Percentiles rank a stretch among this genome's conserved stretches.
Evolutionary conservation across 2,329 filamentous ascomycete species (phyloP).

Genomic region (Harringtonia aguacate): DNA sequence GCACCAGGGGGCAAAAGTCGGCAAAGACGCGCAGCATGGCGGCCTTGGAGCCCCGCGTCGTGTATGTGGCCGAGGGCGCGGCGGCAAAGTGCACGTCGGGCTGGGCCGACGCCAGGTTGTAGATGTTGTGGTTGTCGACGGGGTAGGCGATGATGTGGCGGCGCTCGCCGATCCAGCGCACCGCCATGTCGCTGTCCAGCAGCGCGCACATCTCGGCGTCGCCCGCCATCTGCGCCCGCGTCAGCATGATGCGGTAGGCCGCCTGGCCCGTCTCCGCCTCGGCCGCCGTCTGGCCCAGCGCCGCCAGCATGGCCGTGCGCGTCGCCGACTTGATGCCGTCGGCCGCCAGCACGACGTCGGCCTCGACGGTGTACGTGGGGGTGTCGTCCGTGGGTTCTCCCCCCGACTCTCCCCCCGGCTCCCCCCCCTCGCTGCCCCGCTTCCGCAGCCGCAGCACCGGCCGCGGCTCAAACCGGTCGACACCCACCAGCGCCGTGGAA

Average conservation of each 20-base stretch:
- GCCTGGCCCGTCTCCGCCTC: slow-evolving; percentile 64
- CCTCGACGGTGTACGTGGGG: slow-evolving; percentile 38
- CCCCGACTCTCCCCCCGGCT: not conserved
- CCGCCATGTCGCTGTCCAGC: slow-evolving; percentile 55
- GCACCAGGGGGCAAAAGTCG: slow-evolving; percentile 50
- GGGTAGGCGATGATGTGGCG: slow-evolving; percentile 73
- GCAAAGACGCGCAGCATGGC: slow-evolving; percentile 50
- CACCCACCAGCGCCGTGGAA: slow-evolving; percentile 39
- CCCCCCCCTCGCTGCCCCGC: too few species aligned
- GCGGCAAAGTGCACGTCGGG: slow-evolving; percentile 50
- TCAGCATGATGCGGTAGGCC: slow-evolving; percentile 69
- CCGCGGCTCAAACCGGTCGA: slow-evolving; percentile 48
- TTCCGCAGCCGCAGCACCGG: slow-evolving; percentile 45
- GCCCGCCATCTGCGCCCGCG: slow-evolving; percentile 51
- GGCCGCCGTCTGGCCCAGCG: slow-evolving; percentile 37
- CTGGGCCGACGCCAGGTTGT: slow-evolving; percentile 53
- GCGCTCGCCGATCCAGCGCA: slow-evolving; percentile 65
- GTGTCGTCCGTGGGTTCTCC: slow-evolving; percentile 24
- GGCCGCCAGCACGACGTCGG: slow-evolving; percentile 40
- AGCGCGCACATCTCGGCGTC: slow-evolving; percentile 59
- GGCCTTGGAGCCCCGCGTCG: slow-evolving; percentile 48
- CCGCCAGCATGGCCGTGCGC: slow-evolving; percentile 42
- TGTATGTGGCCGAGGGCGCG: slow-evolving; percentile 49
- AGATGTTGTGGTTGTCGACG: slow-evolving; percentile 54
- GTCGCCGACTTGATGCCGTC: slow-evolving; percentile 46